Evolutionary conservation across 768 basidiomycete species (phyloP), one percentile per base, ranked within the genome.

Genomic region (Tulasnella sp.): DNA sequence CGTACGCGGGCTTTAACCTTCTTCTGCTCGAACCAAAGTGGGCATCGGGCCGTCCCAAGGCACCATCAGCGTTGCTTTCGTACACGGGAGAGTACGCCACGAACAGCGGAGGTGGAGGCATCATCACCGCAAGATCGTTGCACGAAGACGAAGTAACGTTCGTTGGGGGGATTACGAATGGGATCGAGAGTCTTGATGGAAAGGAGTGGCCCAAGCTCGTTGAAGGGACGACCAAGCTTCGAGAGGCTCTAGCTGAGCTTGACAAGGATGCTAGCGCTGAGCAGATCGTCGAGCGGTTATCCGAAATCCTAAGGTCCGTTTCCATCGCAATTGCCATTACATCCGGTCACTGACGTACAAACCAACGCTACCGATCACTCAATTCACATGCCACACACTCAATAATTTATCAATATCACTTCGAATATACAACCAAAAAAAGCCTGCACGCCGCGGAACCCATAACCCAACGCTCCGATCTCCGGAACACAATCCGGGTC

Each of bases 1-100:
- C 84, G 79, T 93, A 89, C 81, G 91, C 93, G 68, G 93, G 93
- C 2, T 94, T 95, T 86, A 94, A 94, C 82, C 82, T 94, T 37
- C 84, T 93, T 77, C 87, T 93, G 77, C 84, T 94, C 76, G 84
- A 38, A 17, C 68, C 71, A 17, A 52, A 54, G 19, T 70, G 79
- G 67, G 42, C 54, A 69, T 29, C 11, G 39, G 70, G 40, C 5
- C 49, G 19, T n/a, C 1, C 49, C 6, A 49, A 49, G 49, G 42
- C 64, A 68, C 29, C 11, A 42, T 72, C 45, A 69, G 71, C 67
- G 22, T 68, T 79, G 40, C 80, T 89, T 67, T 80, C 82, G 36
- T 90, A 89, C 81, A 87, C 89, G 79, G 85, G 87, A 22, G 82
- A 85, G 37, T 84, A 89, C 78, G 86, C 91, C 74, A 91, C 92